A percentile compares a stretch with the other conserved stretches of the same genome.
Evolutionary conservation across 306 rosid genomes (phyloP).

Genomic region (Argentina anserina): DNA sequence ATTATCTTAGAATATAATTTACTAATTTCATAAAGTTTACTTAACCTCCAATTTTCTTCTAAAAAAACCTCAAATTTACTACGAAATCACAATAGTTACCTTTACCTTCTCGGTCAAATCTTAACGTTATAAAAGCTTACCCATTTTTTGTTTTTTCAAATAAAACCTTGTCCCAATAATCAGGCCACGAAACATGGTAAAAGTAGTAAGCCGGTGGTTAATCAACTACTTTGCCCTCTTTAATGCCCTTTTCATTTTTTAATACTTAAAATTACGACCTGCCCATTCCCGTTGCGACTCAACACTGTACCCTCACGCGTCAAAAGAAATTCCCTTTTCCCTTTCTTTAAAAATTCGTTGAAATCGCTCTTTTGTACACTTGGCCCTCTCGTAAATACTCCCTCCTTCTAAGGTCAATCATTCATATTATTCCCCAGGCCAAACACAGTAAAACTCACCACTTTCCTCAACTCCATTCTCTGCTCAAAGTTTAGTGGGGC

Average conservation of each 20-base stretch:
- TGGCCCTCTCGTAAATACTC: constrained; percentile 15
- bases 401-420: neutral
- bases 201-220: constrained; percentile 15
- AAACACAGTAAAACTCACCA: neutral
- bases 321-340: neutral
- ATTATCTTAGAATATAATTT: no score
- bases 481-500: neutral
- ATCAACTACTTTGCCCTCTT: neutral
- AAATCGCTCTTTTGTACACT: neutral
- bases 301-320: neutral
- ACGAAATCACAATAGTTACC: no score
- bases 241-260: neutral
- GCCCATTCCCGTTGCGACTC: neutral
- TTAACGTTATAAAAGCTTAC: no score
- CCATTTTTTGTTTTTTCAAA: neutral
- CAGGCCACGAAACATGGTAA: constrained; percentile 23
- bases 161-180: neutral
- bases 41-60: no score
- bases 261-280: neutral
- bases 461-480: neutral
- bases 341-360: neutral
- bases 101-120: no score
- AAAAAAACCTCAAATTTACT: no score
- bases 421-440: neutral
- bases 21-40: no score